Base-by-base conservation (phyloP, 345 rosid genomes). In the Eucalyptus leucophloia region DNA sequence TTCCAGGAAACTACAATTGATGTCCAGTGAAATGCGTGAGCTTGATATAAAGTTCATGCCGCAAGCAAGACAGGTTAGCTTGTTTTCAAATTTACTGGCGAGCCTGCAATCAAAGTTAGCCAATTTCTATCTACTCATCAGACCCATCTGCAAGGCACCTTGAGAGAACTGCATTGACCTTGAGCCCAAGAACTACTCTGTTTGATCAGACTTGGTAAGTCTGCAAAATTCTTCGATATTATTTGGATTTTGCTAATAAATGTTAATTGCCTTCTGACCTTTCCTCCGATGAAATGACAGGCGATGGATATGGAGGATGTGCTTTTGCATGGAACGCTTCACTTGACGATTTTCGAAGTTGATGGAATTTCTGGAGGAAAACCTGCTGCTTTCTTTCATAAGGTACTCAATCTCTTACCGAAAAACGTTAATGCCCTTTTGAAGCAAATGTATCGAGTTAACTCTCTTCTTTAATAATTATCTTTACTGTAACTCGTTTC, bases 321-420 rank as follows among this genome's bases (percentile, higher is more conserved):
- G 89, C 91, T 91, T 89, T 92, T 95, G 42, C 96, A 94, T 60
- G 96, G 95, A 60, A 92, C 91, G 17, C 94, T 95, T 62, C 94
- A 92, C 87, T 92, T 92, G 88, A 92, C 93, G 9, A 91, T 94
- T 86, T 91, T 89, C 62, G 94, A 94, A 88, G 93, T 91, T 28
- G 88, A 86, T 65, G 80, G 88, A 87, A 90, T 91, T 88, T 85
- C 90, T 53, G 80, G 89, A 32, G 44, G 89, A 32, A 88, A 90
- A 88, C 90, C 93, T 89, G 60, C 87, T 89, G 77, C 28, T 40
- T 90, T 89, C 85, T 92, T 91, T 88, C 90, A 90, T 91, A 91
- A 93, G 96, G 95, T 94, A 60, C 12, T 21, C 5, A 24, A 37
- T 72, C 83, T 72, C 83, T 40, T 19, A 72, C 28, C 45, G 8